Evolutionary conservation across 164 flowering plant genomes (phyloP).

Genomic region (Tetrastigma voinierianum): DNA sequence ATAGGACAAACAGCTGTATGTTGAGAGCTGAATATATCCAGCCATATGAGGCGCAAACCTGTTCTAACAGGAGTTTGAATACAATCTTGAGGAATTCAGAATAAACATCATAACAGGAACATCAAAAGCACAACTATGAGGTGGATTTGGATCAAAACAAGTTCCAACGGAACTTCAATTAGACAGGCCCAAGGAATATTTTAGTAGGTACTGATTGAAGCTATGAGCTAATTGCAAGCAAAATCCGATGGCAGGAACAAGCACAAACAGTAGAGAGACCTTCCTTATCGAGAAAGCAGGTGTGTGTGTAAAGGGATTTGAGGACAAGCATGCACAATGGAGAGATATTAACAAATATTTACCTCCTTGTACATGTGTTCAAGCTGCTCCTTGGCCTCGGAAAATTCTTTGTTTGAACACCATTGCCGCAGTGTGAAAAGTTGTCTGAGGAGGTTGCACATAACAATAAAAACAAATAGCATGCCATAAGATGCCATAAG

Average conservation of each 20-base stretch:
- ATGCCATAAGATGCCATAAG: too few species aligned
- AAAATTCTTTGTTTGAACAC: slow-evolving; percentile 92
- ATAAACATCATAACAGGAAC: neutral
- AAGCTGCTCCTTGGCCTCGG: slow-evolving; percentile 97
- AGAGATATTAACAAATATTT: slow-evolving; percentile 3
- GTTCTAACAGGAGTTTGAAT: neutral
- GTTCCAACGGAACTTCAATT: neutral
- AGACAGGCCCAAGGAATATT: neutral
- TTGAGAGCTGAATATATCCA: neutral
- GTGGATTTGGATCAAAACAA: neutral
- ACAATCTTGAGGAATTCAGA: too few species aligned
- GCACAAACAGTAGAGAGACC: neutral
- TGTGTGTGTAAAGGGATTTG: neutral
- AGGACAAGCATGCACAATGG: neutral
- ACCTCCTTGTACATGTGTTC: slow-evolving; percentile 91
- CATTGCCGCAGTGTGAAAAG: slow-evolving; percentile 82
- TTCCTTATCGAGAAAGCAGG: neutral
- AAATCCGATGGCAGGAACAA: neutral
- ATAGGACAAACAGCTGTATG: too few species aligned
- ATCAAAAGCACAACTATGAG: neutral
- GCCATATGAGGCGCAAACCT: neutral
- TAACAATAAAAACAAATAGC: slow-evolving; percentile 1
- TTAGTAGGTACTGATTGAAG: neutral
- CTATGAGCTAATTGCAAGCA: neutral
- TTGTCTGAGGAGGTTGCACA: slow-evolving; percentile 53